Evolutionary conservation across 495 filamentous ascomycete genomes (phyloP).

Genomic region (Parmelia sp.): DNA sequence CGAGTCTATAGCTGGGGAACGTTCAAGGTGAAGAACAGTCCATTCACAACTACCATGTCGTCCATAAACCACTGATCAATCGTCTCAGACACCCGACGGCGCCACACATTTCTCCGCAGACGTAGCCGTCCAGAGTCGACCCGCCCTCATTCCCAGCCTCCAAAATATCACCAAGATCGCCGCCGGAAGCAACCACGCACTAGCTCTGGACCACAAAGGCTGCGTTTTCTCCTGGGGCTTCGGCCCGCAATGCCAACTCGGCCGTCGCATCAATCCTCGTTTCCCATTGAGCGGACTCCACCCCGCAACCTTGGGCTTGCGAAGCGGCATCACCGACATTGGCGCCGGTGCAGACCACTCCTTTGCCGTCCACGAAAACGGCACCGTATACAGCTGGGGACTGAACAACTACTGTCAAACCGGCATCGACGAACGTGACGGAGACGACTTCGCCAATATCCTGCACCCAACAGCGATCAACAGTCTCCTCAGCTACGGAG

Average conservation of each 20-base stretch:
- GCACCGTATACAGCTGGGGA: background rate
- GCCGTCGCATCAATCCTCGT: background rate
- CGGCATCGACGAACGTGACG: background rate
- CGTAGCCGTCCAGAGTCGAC: background rate
- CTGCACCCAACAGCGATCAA: background rate
- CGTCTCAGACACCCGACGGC: background rate
- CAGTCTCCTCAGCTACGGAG: background rate
- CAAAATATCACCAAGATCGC: background rate
- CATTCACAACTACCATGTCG: background rate
- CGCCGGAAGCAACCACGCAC: background rate
- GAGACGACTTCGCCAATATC: background rate
- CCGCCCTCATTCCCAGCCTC: background rate
- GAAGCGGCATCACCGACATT: background rate
- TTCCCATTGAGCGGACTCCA: background rate
- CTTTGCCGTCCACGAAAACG: background rate
- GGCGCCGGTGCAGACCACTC: conserved; percentile 1
- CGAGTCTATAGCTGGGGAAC: background rate
- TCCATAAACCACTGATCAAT: background rate
- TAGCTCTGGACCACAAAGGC: background rate
- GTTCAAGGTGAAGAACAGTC: background rate
- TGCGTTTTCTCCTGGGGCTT: background rate
- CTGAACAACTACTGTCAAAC: background rate
- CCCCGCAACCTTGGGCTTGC: background rate
- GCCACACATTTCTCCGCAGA: background rate
- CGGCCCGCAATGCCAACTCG: background rate